Evolutionary conservation across 2,329 filamentous ascomycete species (phyloP).

Genomic region (Xylariaceae sp.): DNA sequence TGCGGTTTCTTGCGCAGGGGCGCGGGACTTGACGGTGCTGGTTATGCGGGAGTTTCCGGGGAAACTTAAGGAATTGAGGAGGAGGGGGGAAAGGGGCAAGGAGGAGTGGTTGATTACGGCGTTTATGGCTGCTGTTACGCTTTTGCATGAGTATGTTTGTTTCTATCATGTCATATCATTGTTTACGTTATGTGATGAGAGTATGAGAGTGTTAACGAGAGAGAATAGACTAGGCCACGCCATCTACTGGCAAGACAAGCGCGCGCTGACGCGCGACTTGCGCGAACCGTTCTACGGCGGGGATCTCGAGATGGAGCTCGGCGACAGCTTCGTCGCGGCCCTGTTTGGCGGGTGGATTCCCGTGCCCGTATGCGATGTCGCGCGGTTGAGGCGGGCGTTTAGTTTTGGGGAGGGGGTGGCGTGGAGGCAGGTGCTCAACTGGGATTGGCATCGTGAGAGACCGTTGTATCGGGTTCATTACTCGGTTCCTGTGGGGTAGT

Average conservation of each 20-base stretch:
- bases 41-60: constrained; percentile 30
- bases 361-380: constrained; percentile 24
- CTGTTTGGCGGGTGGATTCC: constrained; percentile 34
- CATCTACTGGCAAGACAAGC: constrained; percentile 32
- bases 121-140: constrained; percentile 33
- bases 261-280: constrained; percentile 25
- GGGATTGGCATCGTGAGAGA: constrained; percentile 31
- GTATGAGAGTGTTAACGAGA: too few species aligned
- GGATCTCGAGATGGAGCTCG: constrained; percentile 35
- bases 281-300: constrained; percentile 34
- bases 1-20: constrained; percentile 11
- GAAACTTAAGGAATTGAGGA: constrained; percentile 26
- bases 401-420: constrained; percentile 30
- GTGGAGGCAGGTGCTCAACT: constrained; percentile 32
- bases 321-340: constrained; percentile 34
- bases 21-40: constrained; percentile 27
- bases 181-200: too few species aligned
- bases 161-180: background rate
- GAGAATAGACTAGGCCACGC: constrained; percentile 30
- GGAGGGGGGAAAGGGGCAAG: constrained; percentile 18
- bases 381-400: constrained; percentile 14
- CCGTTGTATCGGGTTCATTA: constrained; percentile 33
- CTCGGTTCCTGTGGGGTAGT: constrained; percentile 33
- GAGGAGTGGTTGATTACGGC: constrained; percentile 34
- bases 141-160: constrained; percentile 34